Percentiles rank a stretch among this genome's conserved stretches.
phyloP scores from a whole-genome alignment of 345 rosid genomes.

The Diplotaxis tenuifolia region DNA sequence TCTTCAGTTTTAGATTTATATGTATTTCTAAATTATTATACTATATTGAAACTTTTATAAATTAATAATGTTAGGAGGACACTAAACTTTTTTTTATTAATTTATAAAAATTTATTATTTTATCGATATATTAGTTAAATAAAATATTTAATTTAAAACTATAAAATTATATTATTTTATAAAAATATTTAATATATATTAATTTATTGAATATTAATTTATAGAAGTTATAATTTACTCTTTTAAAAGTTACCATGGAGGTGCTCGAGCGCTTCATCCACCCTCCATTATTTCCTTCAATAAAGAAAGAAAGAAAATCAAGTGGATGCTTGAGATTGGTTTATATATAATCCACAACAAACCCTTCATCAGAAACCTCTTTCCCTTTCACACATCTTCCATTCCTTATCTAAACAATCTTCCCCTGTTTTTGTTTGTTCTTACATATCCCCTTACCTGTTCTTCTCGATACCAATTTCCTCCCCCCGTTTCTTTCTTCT shows the following conservation, averaged over 20 bases:
- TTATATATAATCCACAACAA: conserved; percentile 35
- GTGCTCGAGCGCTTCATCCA: neutral
- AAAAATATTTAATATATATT: no score
- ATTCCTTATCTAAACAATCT: conserved; percentile 19
- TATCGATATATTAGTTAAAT: no score
- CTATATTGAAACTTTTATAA: no score
- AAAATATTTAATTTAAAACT: no score
- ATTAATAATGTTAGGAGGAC: no score
- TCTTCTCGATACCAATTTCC: neutral
- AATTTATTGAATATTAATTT: no score
- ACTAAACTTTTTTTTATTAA: no score
- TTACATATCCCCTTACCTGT: neutral
- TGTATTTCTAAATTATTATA: no score
- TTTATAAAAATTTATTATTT: no score
- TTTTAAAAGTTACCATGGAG: neutral
- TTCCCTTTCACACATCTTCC: conserved; percentile 35
- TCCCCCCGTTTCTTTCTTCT: neutral
- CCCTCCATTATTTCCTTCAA: conserved; percentile 22
- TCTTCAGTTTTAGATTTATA: no score
- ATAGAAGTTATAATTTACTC: no score
- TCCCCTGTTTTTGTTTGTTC: neutral
- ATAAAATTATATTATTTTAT: no score
- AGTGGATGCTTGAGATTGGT: conserved; percentile 28
- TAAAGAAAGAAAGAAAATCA: neutral
- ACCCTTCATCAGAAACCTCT: conserved; percentile 34